These are phyloP conservation scores for Ganoderma resinaceum DNA, from an alignment of 1,284 basidiomycete species.

Conservation along the genomic window DNA sequence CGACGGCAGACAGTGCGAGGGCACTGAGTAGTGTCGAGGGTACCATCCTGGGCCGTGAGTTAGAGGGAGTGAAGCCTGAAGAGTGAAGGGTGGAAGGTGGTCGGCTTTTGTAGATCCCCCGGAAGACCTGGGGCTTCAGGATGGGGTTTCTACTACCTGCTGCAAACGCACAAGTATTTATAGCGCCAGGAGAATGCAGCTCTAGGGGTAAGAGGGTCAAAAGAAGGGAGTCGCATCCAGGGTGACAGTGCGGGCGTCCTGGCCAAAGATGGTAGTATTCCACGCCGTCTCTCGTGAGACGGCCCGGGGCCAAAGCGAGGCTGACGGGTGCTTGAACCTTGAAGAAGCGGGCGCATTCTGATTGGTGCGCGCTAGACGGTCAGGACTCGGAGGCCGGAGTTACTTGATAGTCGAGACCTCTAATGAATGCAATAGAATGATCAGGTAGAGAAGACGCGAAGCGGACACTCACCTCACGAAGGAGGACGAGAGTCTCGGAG, in stretches of 20 bases:
- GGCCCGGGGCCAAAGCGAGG: conserved; percentile 12
- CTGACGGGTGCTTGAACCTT: conserved; percentile 15
- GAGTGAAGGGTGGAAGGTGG: background rate
- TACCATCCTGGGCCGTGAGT: conserved; percentile 15
- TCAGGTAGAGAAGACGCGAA: conserved; percentile 3
- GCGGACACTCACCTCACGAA: background rate
- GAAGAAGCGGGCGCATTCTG: background rate
- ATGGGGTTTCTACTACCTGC: background rate
- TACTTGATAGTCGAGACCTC: background rate
- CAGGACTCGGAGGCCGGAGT: background rate
- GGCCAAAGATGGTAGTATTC: conserved; percentile 13
- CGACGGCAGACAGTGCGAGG: conserved; percentile 21
- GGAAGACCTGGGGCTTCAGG: background rate
- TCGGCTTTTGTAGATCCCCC: background rate
- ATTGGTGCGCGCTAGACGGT: background rate
- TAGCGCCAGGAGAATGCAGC: background rate
- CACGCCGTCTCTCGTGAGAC: conserved; percentile 5
- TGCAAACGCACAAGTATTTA: background rate
- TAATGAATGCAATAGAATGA: background rate
- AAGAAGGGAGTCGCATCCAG: background rate
- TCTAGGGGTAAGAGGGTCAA: background rate
- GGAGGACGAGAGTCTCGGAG: conserved; percentile 12
- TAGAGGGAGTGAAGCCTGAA: background rate
- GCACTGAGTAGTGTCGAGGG: conserved; percentile 16
- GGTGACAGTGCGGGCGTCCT: background rate